These are phyloP conservation scores for Ramicandelaber brevisporus DNA, from an alignment of 192 early-diverging fungal genomes.

Conservation along the genomic window DNA sequence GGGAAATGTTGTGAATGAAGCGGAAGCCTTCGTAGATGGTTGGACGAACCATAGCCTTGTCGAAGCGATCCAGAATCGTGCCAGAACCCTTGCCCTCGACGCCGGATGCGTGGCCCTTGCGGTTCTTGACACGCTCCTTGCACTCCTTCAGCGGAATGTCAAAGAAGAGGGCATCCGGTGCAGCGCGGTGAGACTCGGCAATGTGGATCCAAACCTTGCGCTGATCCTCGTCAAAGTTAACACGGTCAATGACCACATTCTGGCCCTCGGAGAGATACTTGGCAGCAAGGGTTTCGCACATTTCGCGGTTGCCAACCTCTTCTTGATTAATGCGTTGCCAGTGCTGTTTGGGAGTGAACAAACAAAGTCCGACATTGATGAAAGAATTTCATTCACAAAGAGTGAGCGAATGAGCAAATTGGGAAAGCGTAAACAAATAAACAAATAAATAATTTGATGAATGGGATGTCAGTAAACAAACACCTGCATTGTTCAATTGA, in stretches of 20 bases:
- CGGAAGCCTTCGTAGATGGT: slow-evolving; percentile 21
- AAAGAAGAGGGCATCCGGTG: slow-evolving; percentile 41
- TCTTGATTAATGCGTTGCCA: slow-evolving; percentile 54
- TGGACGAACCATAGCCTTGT: slow-evolving; percentile 14
- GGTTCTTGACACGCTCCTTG: slow-evolving; percentile 29
- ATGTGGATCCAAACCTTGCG: slow-evolving; percentile 42
- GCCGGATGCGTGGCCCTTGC: slow-evolving; percentile 39
- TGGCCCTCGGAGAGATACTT: slow-evolving; percentile 20
- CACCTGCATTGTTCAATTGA: no score
- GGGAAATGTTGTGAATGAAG: slow-evolving; percentile 18
- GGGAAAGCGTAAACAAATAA: no score
- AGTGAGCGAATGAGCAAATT: no score
- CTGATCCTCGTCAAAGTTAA: slow-evolving; percentile 53
- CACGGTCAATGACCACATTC: slow-evolving; percentile 47
- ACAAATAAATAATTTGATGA: no score
- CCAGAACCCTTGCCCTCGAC: slow-evolving; percentile 35
- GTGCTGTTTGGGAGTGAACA: slow-evolving; percentile 10
- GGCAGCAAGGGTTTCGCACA: slow-evolving; percentile 29
- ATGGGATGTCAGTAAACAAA: no score
- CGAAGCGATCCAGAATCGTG: slow-evolving; percentile 32
- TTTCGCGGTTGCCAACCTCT: slow-evolving; percentile 31
- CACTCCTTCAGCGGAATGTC: slow-evolving; percentile 30
- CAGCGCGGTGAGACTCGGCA: slow-evolving; percentile 23
- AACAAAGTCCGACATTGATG: not conserved
- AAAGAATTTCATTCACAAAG: not conserved